A percentile compares a stretch with the other conserved stretches of the same genome.
These are phyloP conservation scores for Rosa rugosa DNA, from an alignment of 306 rosid genomes.

Conservation along the genomic window DNA sequence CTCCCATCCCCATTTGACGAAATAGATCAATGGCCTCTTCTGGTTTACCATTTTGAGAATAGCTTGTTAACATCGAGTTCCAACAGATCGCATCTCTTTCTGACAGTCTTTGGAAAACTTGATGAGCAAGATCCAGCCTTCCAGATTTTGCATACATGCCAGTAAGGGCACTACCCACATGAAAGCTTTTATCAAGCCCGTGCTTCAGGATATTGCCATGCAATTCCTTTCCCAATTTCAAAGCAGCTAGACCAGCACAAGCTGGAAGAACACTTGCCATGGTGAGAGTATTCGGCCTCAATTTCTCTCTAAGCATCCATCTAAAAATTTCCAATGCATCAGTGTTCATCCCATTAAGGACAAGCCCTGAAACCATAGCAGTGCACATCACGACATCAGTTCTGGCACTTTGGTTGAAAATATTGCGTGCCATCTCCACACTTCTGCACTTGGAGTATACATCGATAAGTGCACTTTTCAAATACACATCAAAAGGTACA, in stretches of 20 bases:
- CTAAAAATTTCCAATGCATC: constrained; percentile 64
- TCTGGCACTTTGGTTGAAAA: constrained; percentile 13
- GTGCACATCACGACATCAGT: constrained; percentile 69
- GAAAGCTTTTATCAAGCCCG: constrained; percentile 37
- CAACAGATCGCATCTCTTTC: constrained; percentile 74
- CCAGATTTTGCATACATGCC: constrained; percentile 88
- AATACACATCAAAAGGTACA: constrained; percentile 19
- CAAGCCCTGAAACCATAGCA: constrained; percentile 72
- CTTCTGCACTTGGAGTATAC: constrained; percentile 27
- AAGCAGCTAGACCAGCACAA: constrained; percentile 60
- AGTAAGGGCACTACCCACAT: constrained; percentile 68
- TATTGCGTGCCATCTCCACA: constrained; percentile 2
- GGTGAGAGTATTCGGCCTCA: constrained; percentile 61
- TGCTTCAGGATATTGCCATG: constrained; percentile 58
- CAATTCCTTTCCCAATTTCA: constrained; percentile 71
- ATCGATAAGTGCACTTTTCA: constrained; percentile 27
- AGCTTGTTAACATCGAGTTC: constrained; percentile 77
- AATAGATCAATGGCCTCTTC: constrained; percentile 62
- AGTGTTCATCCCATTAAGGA: constrained; percentile 48
- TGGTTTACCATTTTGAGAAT: constrained; percentile 68
- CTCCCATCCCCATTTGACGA: constrained; percentile 62
- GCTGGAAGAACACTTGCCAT: constrained; percentile 76
- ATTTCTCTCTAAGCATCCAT: constrained; percentile 56
- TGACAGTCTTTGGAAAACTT: constrained; percentile 46
- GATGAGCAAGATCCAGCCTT: constrained; percentile 66